Evolutionary conservation across 768 basidiomycete species (phyloP).

Genomic region (Hysterangium stoloniferum): DNA sequence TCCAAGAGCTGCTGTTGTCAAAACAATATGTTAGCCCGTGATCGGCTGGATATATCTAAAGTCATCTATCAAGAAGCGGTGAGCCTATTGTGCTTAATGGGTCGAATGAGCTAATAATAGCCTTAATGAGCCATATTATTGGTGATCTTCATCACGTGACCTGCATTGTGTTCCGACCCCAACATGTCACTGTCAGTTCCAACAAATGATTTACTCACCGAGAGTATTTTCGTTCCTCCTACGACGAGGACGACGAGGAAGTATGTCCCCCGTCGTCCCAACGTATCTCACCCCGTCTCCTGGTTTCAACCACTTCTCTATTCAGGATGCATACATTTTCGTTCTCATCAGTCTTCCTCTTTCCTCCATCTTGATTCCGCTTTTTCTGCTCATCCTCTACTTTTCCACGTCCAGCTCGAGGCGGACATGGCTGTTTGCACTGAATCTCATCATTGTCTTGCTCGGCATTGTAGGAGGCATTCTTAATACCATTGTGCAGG

Average conservation of each 20-base stretch:
- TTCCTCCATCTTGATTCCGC: conserved; percentile 26
- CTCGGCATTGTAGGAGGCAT: conserved; percentile 18
- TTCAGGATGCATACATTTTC: conserved; percentile 19
- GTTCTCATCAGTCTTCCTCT: conserved; percentile 26
- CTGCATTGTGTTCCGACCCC: too few relatives aligned
- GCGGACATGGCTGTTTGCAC: conserved; percentile 23
- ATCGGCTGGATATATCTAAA: too few relatives aligned
- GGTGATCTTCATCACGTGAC: too few relatives aligned
- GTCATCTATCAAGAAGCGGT: too few relatives aligned
- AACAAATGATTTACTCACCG: conserved; percentile 6
- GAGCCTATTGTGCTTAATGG: too few relatives aligned
- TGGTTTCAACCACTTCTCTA: conserved; percentile 24
- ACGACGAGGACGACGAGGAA: conserved; percentile 3
- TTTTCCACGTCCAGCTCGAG: conserved; percentile 25
- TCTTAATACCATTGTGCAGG: conserved; percentile 16
- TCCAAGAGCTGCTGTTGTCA: too few relatives aligned
- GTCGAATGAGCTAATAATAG: too few relatives aligned
- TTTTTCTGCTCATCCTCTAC: conserved; percentile 26
- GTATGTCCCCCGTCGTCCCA: conserved; percentile 2
- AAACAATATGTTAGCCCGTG: too few relatives aligned
- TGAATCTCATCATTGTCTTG: conserved; percentile 26
- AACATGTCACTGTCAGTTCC: too few relatives aligned
- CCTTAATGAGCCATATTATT: too few relatives aligned
- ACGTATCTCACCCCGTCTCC: conserved; percentile 17
- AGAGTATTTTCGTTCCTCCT: not conserved